Conservation (phyloP, 208 protist genomes). For the Leishmania aethiopica region DNA sequence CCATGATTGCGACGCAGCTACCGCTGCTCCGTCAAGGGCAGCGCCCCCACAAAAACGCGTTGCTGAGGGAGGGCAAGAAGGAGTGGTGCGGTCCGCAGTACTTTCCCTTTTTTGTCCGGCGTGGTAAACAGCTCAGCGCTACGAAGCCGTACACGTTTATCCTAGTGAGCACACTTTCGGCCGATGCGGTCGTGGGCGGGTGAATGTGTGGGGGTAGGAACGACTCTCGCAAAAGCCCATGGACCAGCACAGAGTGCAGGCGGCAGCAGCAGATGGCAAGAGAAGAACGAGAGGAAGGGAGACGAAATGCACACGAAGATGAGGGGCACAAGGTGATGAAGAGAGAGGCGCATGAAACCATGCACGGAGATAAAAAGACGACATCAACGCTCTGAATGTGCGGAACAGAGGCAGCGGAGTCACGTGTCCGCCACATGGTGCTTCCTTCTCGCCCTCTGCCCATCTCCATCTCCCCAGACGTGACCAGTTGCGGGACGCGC, state of each 20-base stretch:
- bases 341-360: no score
- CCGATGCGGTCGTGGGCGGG: neutral
- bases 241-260: neutral
- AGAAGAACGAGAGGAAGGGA: neutral
- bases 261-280: neutral
- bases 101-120: neutral
- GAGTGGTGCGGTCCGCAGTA: neutral
- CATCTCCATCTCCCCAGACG: neutral
- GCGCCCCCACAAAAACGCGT: neutral
- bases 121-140: neutral
- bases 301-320: neutral
- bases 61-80: neutral
- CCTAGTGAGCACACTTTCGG: neutral
- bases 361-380: neutral
- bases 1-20: conserved; percentile 16
- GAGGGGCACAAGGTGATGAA: neutral
- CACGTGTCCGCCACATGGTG: no score
- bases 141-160: neutral
- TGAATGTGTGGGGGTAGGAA: neutral
- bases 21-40: neutral
- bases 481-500: neutral
- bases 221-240: neutral
- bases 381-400: neutral
- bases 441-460: neutral
- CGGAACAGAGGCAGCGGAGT: neutral